These are phyloP conservation scores for Agroathelia rolfsii DNA, from an alignment of 1,284 basidiomycete genomes.

Conservation along the genomic window DNA sequence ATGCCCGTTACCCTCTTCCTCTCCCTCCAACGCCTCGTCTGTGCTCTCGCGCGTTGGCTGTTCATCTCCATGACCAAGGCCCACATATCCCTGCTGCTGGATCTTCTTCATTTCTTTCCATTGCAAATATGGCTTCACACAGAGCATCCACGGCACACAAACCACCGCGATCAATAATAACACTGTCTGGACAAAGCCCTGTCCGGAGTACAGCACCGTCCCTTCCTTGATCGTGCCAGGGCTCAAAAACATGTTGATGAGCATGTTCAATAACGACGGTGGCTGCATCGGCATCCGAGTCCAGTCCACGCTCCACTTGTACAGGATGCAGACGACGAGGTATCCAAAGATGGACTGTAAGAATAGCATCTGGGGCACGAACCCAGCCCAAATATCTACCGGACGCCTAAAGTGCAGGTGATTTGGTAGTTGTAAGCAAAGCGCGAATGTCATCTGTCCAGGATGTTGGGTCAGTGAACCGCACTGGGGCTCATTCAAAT, in stretches of 20 bases:
- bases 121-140: conserved; percentile 87
- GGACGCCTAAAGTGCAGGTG: conserved; percentile 86
- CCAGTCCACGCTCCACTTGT: conserved; percentile 98
- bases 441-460: conserved; percentile 90
- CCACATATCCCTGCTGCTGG: conserved; percentile 79
- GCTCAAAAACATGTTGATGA: conserved; percentile 89
- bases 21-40: conserved; percentile 63
- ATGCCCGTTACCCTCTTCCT: conserved; percentile 79
- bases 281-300: conserved; percentile 58
- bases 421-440: conserved; percentile 94
- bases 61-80: conserved; percentile 44
- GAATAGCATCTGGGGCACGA: conserved; percentile 96
- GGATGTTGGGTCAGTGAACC: conserved; percentile 7
- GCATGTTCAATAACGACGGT: conserved; percentile 90
- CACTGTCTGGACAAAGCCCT: conserved; percentile 77
- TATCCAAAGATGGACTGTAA: conserved; percentile 97
- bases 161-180: conserved; percentile 75
- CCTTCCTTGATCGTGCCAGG: conserved; percentile 71
- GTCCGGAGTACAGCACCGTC: conserved; percentile 78
- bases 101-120: conserved; percentile 89
- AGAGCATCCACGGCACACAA: conserved; percentile 94
- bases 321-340: conserved; percentile 88
- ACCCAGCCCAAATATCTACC: conserved; percentile 86
- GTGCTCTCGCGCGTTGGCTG: conserved; percentile 31
- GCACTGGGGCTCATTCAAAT: conserved; percentile 6